Conservation (phyloP, 2,329 filamentous ascomycete species). For the Cercospora sp. region DNA sequence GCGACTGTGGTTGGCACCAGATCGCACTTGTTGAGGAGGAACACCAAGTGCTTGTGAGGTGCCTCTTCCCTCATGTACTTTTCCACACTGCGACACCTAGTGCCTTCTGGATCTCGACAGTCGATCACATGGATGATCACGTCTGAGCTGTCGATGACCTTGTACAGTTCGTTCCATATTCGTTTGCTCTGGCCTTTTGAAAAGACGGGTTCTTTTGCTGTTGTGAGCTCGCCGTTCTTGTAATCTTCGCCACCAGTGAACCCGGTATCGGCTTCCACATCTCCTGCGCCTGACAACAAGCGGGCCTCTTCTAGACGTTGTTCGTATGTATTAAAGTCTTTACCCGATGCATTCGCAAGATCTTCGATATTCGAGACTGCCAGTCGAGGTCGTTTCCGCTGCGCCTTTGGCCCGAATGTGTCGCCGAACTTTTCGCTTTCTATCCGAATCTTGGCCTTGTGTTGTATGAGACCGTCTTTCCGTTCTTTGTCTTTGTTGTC, state of each 20-base stretch:
- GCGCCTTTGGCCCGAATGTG: conserved; percentile 90
- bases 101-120: conserved; percentile 84
- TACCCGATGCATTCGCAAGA: conserved; percentile 74
- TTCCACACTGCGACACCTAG: conserved; percentile 83
- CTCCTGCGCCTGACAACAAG: conserved; percentile 64
- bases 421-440: conserved; percentile 83
- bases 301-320: conserved; percentile 78
- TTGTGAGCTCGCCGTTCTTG: conserved; percentile 43
- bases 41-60: conserved; percentile 92
- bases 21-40: conserved; percentile 88
- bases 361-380: conserved; percentile 79
- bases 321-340: conserved; percentile 77
- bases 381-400: conserved; percentile 89
- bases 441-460: conserved; percentile 90
- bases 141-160: conserved; percentile 93
- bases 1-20: conserved; percentile 88
- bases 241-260: conserved; percentile 19
- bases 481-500: conserved; percentile 65
- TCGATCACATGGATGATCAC: conserved; percentile 95
- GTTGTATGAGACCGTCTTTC: conserved; percentile 82
- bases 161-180: conserved; percentile 92
- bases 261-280: conserved; percentile 34
- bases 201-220: conserved; percentile 71
- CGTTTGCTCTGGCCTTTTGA: conserved; percentile 92
- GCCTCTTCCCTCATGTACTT: conserved; percentile 93